A percentile compares a stretch with the other conserved stretches of the same genome.
phyloP scores from a whole-genome alignment of 768 basidiomycete species.

The Mycena maculata region DNA sequence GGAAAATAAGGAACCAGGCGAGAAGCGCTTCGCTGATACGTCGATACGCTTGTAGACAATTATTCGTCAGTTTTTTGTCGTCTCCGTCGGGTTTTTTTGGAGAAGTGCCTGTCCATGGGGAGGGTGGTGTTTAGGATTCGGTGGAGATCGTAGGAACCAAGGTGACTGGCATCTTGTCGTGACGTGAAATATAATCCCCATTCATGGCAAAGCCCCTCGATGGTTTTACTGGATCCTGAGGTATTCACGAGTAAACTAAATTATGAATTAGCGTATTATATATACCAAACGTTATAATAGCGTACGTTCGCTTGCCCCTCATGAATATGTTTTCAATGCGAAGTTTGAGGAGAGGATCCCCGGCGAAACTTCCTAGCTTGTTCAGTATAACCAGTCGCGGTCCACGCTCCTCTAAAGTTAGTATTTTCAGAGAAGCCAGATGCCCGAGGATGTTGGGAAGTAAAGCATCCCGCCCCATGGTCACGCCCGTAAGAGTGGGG shows the following conservation, averaged over 20 bases:
- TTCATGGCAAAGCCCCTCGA: slow-evolving; percentile 14
- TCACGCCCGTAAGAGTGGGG: too few species aligned
- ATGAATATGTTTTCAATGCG: slow-evolving; percentile 56
- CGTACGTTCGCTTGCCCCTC: slow-evolving; percentile 57
- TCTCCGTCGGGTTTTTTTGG: too few species aligned
- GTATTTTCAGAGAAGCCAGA: slow-evolving; percentile 47
- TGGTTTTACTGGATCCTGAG: slow-evolving; percentile 5
- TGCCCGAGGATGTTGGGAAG: slow-evolving; percentile 39
- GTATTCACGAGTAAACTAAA: slow-evolving; percentile 7
- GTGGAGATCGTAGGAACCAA: slow-evolving; percentile 14
- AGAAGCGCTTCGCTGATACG: slow-evolving; percentile 11
- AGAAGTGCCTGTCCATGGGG: neutral
- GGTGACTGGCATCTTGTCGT: neutral
- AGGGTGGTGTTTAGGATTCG: neutral
- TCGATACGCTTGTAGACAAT: neutral
- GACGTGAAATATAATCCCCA: slow-evolving; percentile 29
- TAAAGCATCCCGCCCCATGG: too few species aligned
- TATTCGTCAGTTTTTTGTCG: neutral
- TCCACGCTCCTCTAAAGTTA: slow-evolving; percentile 44
- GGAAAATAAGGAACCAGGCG: slow-evolving; percentile 22
- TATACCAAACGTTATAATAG: neutral
- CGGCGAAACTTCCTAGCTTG: slow-evolving; percentile 52
- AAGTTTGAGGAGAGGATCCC: slow-evolving; percentile 42
- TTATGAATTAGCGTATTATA: neutral
- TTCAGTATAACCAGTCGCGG: slow-evolving; percentile 57